phyloP scores from a whole-genome alignment of 805 yeast species.

The Ogataea methylovora region DNA sequence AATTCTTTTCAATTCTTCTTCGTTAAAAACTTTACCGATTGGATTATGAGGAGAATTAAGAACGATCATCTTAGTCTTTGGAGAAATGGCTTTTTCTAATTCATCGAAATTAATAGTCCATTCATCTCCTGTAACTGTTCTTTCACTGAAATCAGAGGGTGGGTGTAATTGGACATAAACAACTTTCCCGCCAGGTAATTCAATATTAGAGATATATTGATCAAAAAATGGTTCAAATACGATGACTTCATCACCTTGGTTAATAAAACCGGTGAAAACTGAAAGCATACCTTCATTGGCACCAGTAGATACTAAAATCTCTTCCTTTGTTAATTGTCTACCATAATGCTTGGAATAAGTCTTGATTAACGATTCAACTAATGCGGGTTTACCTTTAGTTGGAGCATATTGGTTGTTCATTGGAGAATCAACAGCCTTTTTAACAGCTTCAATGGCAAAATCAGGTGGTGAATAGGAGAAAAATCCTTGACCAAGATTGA shows the following conservation, averaged over 20 bases:
- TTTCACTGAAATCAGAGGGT: constrained; percentile 58
- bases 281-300: constrained; percentile 95
- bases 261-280: constrained; percentile 74
- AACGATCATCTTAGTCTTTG: constrained; percentile 78
- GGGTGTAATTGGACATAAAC: constrained; percentile 82
- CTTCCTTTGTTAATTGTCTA: constrained; percentile 44
- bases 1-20: constrained; percentile 62
- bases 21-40: constrained; percentile 80
- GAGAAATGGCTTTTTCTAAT: constrained; percentile 61
- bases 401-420: constrained; percentile 88
- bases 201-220: constrained; percentile 91
- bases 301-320: constrained; percentile 85
- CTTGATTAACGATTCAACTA: constrained; percentile 60
- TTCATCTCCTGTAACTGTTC: constrained; percentile 70
- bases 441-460: constrained; percentile 83
- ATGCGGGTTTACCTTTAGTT: constrained; percentile 76
- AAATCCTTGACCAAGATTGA: constrained; percentile 94
- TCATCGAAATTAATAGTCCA: constrained; percentile 83
- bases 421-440: constrained; percentile 64
- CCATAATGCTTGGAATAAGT: constrained; percentile 61
- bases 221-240: constrained; percentile 97
- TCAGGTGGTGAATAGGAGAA: constrained; percentile 94
- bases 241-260: constrained; percentile 89
- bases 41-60: constrained; percentile 96
- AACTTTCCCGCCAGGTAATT: constrained; percentile 87